phyloP scores from a whole-genome alignment of 2,329 filamentous ascomycete species.

The Fonsecaea multimorphosa region DNA sequence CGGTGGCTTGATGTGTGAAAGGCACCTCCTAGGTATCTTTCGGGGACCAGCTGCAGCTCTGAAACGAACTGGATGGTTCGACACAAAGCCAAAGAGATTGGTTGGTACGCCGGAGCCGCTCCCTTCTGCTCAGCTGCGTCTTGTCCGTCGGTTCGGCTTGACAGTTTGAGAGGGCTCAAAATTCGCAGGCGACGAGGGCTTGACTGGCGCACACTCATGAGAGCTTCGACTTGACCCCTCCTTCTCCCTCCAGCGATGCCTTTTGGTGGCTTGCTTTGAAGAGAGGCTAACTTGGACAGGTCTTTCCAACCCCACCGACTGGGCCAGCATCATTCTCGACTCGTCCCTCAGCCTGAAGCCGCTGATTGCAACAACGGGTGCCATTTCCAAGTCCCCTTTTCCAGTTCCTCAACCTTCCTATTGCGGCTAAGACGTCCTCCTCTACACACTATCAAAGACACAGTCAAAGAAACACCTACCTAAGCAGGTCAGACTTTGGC shows the following conservation, averaged over 20 bases:
- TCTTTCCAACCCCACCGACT: not conserved
- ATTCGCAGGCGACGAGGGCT: not conserved
- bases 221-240: not conserved
- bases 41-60: not conserved
- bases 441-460: not conserved
- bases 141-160: conserved; percentile 2
- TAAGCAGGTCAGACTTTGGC: not conserved
- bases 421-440: not conserved
- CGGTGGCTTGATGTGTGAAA: conserved; percentile 10
- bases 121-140: conserved; percentile 2
- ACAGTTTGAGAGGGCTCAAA: not conserved
- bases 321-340: not conserved
- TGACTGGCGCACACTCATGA: not conserved
- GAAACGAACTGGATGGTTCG: not conserved
- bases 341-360: conserved; percentile 1
- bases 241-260: not conserved
- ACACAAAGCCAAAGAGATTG: not conserved
- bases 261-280: conserved; percentile 11
- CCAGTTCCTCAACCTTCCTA: not conserved
- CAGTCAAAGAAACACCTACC: not conserved
- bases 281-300: conserved; percentile 8
- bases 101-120: not conserved
- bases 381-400: not conserved
- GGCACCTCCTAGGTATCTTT: conserved; percentile 10
- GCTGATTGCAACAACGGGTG: not conserved